Evolutionary conservation across 2,329 filamentous ascomycete genomes (phyloP).

Genomic region (Pseudocercospora vitis): DNA sequence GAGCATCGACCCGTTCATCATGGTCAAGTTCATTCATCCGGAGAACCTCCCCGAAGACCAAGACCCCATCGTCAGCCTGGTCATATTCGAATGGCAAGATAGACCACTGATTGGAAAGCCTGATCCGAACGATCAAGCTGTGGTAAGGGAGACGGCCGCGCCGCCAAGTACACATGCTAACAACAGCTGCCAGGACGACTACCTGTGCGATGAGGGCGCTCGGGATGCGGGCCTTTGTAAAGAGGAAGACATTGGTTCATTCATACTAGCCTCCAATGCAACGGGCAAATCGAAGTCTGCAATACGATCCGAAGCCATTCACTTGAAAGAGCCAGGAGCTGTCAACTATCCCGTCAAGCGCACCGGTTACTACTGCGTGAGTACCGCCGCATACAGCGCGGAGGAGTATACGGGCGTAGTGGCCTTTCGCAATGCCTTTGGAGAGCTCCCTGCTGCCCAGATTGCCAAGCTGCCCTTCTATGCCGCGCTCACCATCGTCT

Average conservation of each 20-base stretch:
- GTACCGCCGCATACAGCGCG: slow-evolving; percentile 68
- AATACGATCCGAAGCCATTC: slow-evolving; percentile 77
- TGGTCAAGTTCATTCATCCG: slow-evolving; percentile 71
- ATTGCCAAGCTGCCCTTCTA: slow-evolving; percentile 98
- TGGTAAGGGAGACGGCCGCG: slow-evolving; percentile 2
- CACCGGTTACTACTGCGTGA: slow-evolving; percentile 95
- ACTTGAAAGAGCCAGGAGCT: slow-evolving; percentile 71
- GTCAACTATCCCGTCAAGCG: slow-evolving; percentile 83
- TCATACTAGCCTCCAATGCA: slow-evolving; percentile 76
- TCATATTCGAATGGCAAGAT: slow-evolving; percentile 95
- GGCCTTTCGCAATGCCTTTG: slow-evolving; percentile 93
- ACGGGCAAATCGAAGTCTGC: slow-evolving; percentile 67
- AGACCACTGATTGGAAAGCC: slow-evolving; percentile 73
- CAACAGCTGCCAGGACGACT: slow-evolving; percentile 53
- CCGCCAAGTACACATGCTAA: slow-evolving; percentile 13
- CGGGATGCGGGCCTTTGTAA: slow-evolving; percentile 72
- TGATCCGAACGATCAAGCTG: slow-evolving; percentile 44
- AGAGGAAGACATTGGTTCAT: slow-evolving; percentile 75
- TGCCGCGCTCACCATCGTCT: slow-evolving; percentile 88
- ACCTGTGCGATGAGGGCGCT: slow-evolving; percentile 73
- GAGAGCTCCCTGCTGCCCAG: slow-evolving; percentile 90
- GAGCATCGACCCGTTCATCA: slow-evolving; percentile 82
- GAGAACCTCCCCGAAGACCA: slow-evolving; percentile 56
- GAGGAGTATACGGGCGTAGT: slow-evolving; percentile 75
- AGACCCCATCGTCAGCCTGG: slow-evolving; percentile 76